Base-by-base conservation (phyloP, 1,284 basidiomycete genomes). In the Ganoderma leucocontextum region DNA sequence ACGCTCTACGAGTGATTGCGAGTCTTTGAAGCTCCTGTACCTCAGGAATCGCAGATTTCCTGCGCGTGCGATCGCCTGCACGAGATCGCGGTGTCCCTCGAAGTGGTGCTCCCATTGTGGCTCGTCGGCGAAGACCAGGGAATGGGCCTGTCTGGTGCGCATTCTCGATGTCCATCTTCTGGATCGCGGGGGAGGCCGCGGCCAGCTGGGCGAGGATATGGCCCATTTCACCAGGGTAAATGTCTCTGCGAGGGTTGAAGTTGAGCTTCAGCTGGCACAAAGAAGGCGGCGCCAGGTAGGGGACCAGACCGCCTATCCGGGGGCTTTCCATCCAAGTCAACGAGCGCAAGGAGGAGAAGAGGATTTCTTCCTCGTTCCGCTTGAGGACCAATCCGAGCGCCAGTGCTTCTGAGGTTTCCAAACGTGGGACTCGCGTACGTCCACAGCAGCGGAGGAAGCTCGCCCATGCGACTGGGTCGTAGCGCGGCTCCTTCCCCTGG, bases 371-470 rank as follows among this genome's bases (percentile, higher is more conserved):
- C 17, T 55, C 29, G 33, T 55, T 55, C 52, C 52, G 38, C 35
- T n/a, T 58, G 17, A 58, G n/a, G 9, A 38, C 33, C 19, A 58
- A 12, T 19, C 55, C n/a, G 19, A 36, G 33, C 10, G 36, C 36
- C 2, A 38, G 36, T 17, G 55, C 55, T 35, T 58, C 55, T 13
- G 36, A 5, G 36, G 36, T 58, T 17, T 38, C 55, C 19, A 58
- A 12, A 10, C 55, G 33, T 13, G 35, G 36, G 19, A 58, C 55
- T 19, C 55, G 55, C 3, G 55, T 58, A 0, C 55, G 55, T 9
- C 55, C 55, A 9, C 55, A 58, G 35, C 55, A 58, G n/a, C 36
- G 55, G 19, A 58, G 36, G 55, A 58, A 58, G 35, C 55, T 58
- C n/a, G 35, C 35, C 55, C 36, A 58, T 36, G 55, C 55, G 7